Percentiles rank a stretch among this genome's conserved stretches.
These are phyloP conservation scores for Mycosphaerella sp. DNA, from an alignment of 2,329 filamentous ascomycete genomes.

Conservation along the genomic window DNA sequence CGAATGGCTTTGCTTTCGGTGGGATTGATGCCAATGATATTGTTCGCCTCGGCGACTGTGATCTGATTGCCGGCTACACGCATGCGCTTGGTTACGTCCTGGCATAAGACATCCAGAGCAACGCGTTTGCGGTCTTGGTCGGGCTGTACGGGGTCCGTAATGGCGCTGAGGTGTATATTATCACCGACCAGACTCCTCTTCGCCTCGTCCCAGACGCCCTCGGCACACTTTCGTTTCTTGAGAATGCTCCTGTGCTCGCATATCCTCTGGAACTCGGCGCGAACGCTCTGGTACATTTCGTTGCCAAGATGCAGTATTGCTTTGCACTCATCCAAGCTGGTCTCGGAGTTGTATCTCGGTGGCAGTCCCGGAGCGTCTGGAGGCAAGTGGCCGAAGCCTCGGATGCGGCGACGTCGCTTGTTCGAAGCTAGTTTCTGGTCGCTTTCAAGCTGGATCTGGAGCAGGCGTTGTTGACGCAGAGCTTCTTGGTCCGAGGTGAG, in stretches of 20 bases:
- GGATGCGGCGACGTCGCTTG: conserved; percentile 62
- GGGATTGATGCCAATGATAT: conserved; percentile 61
- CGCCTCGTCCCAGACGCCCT: conserved; percentile 64
- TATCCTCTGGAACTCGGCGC: conserved; percentile 62
- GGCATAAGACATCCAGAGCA: conserved; percentile 71
- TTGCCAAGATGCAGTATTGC: conserved; percentile 59
- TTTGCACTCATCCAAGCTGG: conserved; percentile 72
- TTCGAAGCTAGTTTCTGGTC: conserved; percentile 55
- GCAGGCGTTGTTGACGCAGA: conserved; percentile 20
- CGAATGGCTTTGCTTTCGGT: conserved; percentile 61
- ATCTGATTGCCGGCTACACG: conserved; percentile 59
- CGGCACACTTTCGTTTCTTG: conserved; percentile 70
- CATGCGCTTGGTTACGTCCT: conserved; percentile 75
- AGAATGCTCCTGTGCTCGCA: conserved; percentile 60
- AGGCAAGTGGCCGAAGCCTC: conserved; percentile 61
- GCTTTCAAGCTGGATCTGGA: conserved; percentile 42
- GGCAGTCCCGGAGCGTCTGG: conserved; percentile 58
- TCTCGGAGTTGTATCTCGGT: conserved; percentile 74
- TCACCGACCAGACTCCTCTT: conserved; percentile 62
- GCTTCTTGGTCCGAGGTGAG: conserved; percentile 19
- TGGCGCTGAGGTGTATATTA: conserved; percentile 55
- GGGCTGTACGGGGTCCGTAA: conserved; percentile 52
- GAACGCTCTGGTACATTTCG: conserved; percentile 56
- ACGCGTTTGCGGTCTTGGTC: conserved; percentile 57
- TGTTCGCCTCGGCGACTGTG: conserved; percentile 68